phyloP scores from a whole-genome alignment of 2,329 filamentous ascomycete species.

The Cercospora sojina region DNA sequence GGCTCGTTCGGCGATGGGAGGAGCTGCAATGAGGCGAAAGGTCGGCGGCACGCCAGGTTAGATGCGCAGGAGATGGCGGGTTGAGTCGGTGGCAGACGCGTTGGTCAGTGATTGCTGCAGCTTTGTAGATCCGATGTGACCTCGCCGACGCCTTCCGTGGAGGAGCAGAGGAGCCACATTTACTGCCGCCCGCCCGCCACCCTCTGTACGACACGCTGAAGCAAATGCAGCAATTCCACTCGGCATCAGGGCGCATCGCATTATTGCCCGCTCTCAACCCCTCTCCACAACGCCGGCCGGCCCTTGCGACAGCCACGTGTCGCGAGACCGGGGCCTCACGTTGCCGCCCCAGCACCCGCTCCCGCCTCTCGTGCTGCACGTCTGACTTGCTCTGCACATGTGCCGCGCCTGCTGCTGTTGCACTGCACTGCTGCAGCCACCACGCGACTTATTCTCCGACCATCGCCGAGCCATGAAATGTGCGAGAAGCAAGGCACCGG shows the following conservation, averaged over 20 bases:
- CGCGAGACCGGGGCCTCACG: not conserved
- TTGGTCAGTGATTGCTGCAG: not conserved
- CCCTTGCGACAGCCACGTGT: not conserved
- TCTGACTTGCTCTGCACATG: not conserved
- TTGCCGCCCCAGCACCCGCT: no score
- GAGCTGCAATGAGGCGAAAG: not conserved
- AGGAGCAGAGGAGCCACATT: not conserved
- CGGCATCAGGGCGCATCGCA: not conserved
- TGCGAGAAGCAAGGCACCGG: not conserved
- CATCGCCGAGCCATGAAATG: not conserved
- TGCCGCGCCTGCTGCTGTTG: conserved; percentile 24
- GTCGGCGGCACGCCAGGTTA: not conserved
- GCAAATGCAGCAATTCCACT: not conserved
- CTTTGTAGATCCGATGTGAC: not conserved
- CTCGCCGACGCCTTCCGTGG: not conserved
- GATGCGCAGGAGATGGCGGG: not conserved
- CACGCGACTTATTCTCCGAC: not conserved
- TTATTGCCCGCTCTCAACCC: not conserved
- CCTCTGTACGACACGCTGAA: not conserved
- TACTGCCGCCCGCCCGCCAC: no score
- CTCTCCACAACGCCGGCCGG: not conserved
- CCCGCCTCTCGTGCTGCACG: not conserved
- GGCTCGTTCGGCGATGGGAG: not conserved
- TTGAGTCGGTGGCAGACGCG: not conserved
- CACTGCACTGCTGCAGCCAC: not conserved